Evolutionary conservation across 2,329 filamentous ascomycete species (phyloP).

Genomic region (Diplodia scrobiculata): DNA sequence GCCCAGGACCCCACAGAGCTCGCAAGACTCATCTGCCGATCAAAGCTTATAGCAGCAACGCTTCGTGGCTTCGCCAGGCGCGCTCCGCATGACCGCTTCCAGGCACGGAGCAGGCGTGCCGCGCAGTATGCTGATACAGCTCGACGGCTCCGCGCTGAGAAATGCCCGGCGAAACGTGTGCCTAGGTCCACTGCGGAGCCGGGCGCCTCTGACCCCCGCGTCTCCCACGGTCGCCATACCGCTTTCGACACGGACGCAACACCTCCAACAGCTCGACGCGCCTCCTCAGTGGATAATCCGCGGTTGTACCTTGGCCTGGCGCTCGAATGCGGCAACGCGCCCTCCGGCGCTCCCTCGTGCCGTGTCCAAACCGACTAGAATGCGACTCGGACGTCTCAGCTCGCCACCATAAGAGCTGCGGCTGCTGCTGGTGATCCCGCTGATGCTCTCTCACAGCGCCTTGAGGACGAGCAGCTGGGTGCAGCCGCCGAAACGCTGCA

Average conservation of each 20-base stretch:
- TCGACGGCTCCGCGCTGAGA: constrained; percentile 17
- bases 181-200: constrained; percentile 16
- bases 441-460: not conserved
- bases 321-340: constrained; percentile 17
- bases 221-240: constrained; percentile 20
- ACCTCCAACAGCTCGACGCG: constrained; percentile 19
- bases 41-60: constrained; percentile 7
- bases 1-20: not conserved
- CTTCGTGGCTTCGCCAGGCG: not conserved
- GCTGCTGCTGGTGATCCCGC: not conserved
- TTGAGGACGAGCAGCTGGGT: constrained; percentile 13
- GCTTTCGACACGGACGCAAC: constrained; percentile 28
- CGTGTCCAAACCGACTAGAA: constrained; percentile 32
- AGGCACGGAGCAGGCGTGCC: constrained; percentile 12
- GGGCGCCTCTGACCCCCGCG: constrained; percentile 2
- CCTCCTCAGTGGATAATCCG: constrained; percentile 23
- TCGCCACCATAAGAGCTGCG: constrained; percentile 26
- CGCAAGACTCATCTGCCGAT: constrained; percentile 16
- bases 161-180: constrained; percentile 2
- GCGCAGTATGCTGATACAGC: not conserved
- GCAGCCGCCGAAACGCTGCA: constrained; percentile 2
- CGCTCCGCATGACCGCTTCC: constrained; percentile 17
- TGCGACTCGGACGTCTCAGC: constrained; percentile 31
- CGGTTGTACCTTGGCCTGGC: constrained; percentile 1
- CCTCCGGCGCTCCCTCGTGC: constrained; percentile 29